Evolutionary conservation across 2,329 filamentous ascomycete genomes (phyloP).

Genomic region (Nothopassalora personata): DNA sequence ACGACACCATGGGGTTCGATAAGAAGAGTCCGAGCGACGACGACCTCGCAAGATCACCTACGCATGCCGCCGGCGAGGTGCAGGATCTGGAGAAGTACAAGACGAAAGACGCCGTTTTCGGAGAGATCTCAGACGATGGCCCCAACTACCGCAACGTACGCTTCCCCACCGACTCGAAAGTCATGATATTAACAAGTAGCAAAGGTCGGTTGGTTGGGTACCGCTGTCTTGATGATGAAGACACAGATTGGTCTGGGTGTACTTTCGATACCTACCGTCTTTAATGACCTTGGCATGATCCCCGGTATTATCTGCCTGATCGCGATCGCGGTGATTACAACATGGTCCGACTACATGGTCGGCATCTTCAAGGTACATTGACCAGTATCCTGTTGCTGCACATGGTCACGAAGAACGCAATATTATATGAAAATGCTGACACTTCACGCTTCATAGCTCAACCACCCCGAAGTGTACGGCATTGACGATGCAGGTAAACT

Average conservation of each 20-base stretch:
- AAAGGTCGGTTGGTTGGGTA: conserved; percentile 41
- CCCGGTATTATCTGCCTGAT: conserved; percentile 43
- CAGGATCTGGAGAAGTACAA: background rate
- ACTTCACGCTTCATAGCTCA: conserved; percentile 21
- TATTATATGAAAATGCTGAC: no score
- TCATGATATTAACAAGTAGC: background rate
- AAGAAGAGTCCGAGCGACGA: no score
- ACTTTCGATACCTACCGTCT: conserved; percentile 42
- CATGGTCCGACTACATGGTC: conserved; percentile 46
- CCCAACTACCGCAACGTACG: conserved; percentile 26
- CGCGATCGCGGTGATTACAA: conserved; percentile 39
- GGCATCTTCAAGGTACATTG: conserved; percentile 42
- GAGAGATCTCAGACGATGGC: conserved; percentile 13
- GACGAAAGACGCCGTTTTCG: conserved; percentile 14
- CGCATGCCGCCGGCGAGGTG: no score
- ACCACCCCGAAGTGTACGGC: conserved; percentile 50
- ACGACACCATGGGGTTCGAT: no score
- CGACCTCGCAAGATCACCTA: no score
- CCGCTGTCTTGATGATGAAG: conserved; percentile 41
- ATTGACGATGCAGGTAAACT: conserved; percentile 52
- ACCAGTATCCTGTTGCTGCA: no score
- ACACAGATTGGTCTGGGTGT: conserved; percentile 42
- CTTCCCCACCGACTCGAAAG: background rate
- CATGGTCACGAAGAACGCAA: no score
- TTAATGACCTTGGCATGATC: conserved; percentile 43